Evolutionary conservation across 495 filamentous ascomycete genomes (phyloP), one percentile per base, ranked within the genome.

Genomic region (Penicillium odoratum): DNA sequence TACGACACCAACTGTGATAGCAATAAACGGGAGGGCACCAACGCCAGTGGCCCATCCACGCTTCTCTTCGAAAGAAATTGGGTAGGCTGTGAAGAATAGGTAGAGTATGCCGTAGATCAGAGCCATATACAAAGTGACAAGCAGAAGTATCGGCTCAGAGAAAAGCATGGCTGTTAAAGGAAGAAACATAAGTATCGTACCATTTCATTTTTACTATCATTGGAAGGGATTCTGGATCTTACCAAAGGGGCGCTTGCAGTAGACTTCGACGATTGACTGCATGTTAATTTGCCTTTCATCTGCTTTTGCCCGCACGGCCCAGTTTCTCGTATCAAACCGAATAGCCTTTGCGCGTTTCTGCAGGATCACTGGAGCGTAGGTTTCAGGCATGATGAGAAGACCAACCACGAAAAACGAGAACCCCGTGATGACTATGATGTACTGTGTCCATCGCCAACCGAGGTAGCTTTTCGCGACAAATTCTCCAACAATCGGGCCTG

Each of bases 371-470:
- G 79, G 73, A 0, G 68, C 66, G 49, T 78, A 84, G 0, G 86
- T 85, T 64, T 88, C 87, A 0, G 78, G 75, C 5, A 81, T 67
- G 28, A 76, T 62, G 13, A 78, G 28, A 9, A 81, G 61, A 0
- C 69, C 71, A 4, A 81, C 9, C 3, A 69, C 57, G 11, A 76
- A 76, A 31, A 81, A 74, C 7, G 77, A 60, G 16, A 71, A 69
- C 0, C 66, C 74, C 62, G 83, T 74, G 55, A 88, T 84, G 5
- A 77, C 62, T 6, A 79, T 82, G 26, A 85, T 73, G 70, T 77
- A 90, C 28, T 69, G 75, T 1, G 81, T 83, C 83, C 84, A 86
- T 33, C 81, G 67, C 84, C 85, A 87, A 21, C 74, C 78, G 2
- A 85, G 69, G 51, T 78, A 67, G 21, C 62, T 69, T 25, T 74